phyloP scores from a whole-genome alignment of 495 filamentous ascomycete genomes.

The Penicillium malachiteum region DNA sequence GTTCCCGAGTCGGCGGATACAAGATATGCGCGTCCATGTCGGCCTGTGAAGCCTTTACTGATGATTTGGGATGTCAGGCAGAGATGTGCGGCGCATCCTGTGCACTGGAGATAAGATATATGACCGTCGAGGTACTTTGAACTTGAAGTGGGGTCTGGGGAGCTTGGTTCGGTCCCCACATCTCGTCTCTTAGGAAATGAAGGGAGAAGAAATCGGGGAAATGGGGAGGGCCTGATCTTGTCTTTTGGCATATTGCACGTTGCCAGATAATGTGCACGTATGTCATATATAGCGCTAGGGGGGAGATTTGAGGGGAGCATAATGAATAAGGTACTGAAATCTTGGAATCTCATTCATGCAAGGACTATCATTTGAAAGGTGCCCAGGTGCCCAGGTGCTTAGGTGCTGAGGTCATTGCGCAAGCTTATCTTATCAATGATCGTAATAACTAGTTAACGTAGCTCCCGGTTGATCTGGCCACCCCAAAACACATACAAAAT shows the following conservation, averaged over 20 bases:
- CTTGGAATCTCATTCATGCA: too few species aligned
- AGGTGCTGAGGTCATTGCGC: too few species aligned
- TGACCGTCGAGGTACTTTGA: slow-evolving; percentile 48
- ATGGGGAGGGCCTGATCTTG: slow-evolving; percentile 9
- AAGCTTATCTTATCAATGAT: too few species aligned
- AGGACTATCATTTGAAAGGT: too few species aligned
- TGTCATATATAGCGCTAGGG: too few species aligned
- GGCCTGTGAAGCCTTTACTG: slow-evolving; percentile 88
- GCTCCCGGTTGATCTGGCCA: too few species aligned
- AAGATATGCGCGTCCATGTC: slow-evolving; percentile 91
- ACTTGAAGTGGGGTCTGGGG: slow-evolving; percentile 22
- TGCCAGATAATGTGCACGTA: too few species aligned
- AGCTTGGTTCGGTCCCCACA: slow-evolving; percentile 27
- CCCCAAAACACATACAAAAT: too few species aligned
- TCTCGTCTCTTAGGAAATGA: slow-evolving; percentile 41
- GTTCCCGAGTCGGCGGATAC: slow-evolving; percentile 51
- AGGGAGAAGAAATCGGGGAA: slow-evolving; percentile 54
- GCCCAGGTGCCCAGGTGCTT: too few species aligned
- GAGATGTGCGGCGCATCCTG: slow-evolving; percentile 70
- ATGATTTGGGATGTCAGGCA: slow-evolving; percentile 78
- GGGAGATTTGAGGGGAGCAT: too few species aligned
- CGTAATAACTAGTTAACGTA: too few species aligned
- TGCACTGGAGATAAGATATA: slow-evolving; percentile 68
- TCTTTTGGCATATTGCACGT: slow-evolving; percentile 15
- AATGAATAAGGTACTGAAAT: too few species aligned